These are phyloP conservation scores for Globisporangium okanoganense DNA, from an alignment of 352 stramenopile species.

Conservation along the genomic window DNA sequence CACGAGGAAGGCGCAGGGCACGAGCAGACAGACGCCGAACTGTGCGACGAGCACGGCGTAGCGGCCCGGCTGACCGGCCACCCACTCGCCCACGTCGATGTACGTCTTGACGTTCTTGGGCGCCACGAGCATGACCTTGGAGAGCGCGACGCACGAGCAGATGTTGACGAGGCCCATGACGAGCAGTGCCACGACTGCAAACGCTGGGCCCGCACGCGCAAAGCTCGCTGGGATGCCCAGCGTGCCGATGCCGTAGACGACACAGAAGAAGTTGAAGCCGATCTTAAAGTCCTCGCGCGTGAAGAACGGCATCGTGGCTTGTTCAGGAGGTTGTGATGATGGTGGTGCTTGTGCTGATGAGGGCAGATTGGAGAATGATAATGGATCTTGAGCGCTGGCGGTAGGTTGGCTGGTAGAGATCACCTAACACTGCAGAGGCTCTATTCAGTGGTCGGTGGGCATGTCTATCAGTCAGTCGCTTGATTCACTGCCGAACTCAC, in stretches of 20 bases:
- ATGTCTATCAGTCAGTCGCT: background rate
- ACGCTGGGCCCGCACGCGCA: conserved; percentile 39
- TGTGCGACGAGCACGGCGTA: conserved; percentile 52
- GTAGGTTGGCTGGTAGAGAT: no score
- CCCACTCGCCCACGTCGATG: conserved; percentile 61
- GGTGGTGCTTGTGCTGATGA: background rate
- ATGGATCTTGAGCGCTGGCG: background rate
- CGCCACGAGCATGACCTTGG: conserved; percentile 56
- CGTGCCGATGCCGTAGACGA: conserved; percentile 63
- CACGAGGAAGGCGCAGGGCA: conserved; percentile 55
- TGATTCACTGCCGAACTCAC: background rate
- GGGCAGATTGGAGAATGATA: conserved; percentile 10
- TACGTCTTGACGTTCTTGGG: conserved; percentile 59
- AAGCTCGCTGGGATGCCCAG: conserved; percentile 63
- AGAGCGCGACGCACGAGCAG: conserved; percentile 49
- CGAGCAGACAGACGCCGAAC: conserved; percentile 52
- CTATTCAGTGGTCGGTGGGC: no score
- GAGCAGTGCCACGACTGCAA: conserved; percentile 42
- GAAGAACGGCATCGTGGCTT: conserved; percentile 43
- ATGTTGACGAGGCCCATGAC: conserved; percentile 67
- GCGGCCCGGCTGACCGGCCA: conserved; percentile 35
- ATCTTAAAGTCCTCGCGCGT: conserved; percentile 64
- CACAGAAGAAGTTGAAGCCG: conserved; percentile 62
- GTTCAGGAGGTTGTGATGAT: background rate
- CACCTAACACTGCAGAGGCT: no score